These are phyloP conservation scores for Corymbia citriodora DNA, from an alignment of 441 rosid species.

Conservation along the genomic window DNA sequence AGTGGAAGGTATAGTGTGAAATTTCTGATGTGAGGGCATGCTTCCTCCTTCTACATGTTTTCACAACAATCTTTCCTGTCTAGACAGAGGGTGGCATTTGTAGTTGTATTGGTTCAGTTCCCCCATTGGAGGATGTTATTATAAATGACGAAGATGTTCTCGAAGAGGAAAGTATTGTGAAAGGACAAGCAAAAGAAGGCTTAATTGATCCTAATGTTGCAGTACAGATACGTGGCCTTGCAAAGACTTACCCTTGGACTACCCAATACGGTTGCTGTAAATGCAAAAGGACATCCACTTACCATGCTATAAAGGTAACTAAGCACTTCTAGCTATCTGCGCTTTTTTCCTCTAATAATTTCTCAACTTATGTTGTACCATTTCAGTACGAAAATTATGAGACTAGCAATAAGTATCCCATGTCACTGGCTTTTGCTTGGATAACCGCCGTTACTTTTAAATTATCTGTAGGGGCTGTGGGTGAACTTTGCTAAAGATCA, in stretches of 20 bases:
- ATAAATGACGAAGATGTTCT: constrained; percentile 82
- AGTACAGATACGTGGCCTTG: constrained; percentile 80
- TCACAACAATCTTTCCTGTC: constrained; percentile 7
- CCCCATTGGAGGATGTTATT: constrained; percentile 35
- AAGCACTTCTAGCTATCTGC: not conserved
- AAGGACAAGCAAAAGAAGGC: constrained; percentile 41
- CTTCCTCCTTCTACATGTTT: not conserved
- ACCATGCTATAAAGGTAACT: constrained; percentile 76
- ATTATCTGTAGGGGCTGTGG: constrained; percentile 60
- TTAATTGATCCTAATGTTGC: constrained; percentile 51
- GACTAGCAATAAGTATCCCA: not conserved
- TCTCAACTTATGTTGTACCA: not conserved
- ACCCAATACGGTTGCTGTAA: constrained; percentile 45
- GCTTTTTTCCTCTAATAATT: not conserved
- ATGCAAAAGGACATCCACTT: constrained; percentile 72
- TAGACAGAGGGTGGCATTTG: constrained; percentile 75
- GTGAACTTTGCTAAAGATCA: constrained; percentile 76
- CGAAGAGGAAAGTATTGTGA: constrained; percentile 70
- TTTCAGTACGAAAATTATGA: not conserved
- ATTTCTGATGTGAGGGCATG: not conserved
- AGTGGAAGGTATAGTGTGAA: constrained; percentile 40
- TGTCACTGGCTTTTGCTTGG: not conserved
- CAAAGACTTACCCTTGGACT: constrained; percentile 73
- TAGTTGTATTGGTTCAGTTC: constrained; percentile 60
- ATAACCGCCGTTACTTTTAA: not conserved